These are phyloP conservation scores for Sporisorium reilianum DNA, from an alignment of 1,284 basidiomycete genomes.

Conservation along the genomic window DNA sequence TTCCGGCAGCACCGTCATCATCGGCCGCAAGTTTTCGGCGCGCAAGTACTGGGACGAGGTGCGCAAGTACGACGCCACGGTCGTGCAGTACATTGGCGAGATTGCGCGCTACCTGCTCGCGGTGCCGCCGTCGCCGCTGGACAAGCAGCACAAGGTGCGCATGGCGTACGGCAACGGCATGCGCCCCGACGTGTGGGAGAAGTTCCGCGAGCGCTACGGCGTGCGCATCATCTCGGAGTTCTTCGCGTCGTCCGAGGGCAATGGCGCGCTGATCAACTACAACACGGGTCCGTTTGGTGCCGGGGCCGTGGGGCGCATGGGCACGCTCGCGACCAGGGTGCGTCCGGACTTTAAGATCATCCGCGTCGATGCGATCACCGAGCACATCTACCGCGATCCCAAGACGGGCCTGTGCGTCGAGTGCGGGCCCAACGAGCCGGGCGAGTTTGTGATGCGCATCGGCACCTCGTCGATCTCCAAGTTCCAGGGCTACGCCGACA, in stretches of 20 bases:
- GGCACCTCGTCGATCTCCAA: conserved; percentile 43
- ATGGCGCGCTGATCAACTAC: conserved; percentile 67
- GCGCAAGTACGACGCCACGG: conserved; percentile 64
- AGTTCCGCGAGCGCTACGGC: conserved; percentile 68
- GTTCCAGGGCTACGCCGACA: conserved; percentile 65
- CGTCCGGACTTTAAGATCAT: conserved; percentile 65
- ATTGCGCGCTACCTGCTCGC: conserved; percentile 68
- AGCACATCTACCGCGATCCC: conserved; percentile 66
- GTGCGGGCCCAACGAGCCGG: conserved; percentile 59
- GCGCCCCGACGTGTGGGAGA: conserved; percentile 69
- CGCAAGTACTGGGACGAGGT: conserved; percentile 68
- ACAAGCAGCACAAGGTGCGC: conserved; percentile 69
- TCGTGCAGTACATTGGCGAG: conserved; percentile 70
- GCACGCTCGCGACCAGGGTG: conserved; percentile 44
- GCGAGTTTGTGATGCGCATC: conserved; percentile 68
- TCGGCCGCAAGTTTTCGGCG: conserved; percentile 70
- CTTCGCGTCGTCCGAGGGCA: conserved; percentile 68
- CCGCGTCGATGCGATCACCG: conserved; percentile 68
- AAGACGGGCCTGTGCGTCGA: conserved; percentile 66
- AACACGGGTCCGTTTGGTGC: conserved; percentile 68
- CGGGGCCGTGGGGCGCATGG: conserved; percentile 68
- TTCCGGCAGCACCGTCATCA: conserved; percentile 66
- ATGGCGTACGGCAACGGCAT: conserved; percentile 70
- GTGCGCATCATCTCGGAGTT: conserved; percentile 67
- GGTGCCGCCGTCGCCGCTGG: conserved; percentile 61